phyloP scores from a whole-genome alignment of 768 basidiomycete species.

The Tricholoma matsutake region DNA sequence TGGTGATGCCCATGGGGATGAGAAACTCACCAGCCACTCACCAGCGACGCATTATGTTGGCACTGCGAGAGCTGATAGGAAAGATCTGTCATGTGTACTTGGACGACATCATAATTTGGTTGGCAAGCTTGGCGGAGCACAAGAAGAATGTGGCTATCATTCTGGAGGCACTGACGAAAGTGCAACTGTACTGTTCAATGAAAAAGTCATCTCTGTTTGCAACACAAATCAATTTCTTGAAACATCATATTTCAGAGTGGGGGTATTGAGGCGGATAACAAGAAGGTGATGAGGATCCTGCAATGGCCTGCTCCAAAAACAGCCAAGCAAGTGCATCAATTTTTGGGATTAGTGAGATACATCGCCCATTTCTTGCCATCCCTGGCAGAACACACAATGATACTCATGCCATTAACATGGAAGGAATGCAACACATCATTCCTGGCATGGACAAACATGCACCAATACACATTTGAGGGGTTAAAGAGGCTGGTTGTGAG shows the following conservation, averaged over 20 bases:
- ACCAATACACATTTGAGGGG: constrained; percentile 22
- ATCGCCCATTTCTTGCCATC: constrained; percentile 25
- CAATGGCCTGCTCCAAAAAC: neutral
- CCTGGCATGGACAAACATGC: constrained; percentile 21
- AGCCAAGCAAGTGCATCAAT: constrained; percentile 7
- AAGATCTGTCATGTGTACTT: no score
- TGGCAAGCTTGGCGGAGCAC: no score
- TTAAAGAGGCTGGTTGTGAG: constrained; percentile 25
- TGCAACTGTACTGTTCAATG: neutral
- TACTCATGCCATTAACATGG: no score
- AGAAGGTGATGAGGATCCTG: neutral
- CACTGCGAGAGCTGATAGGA: no score
- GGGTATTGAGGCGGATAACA: neutral
- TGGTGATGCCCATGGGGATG: no score
- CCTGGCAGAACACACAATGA: neutral
- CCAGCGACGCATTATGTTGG: no score
- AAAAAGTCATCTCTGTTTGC: neutral
- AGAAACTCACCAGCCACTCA: no score
- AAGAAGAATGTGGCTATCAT: no score
- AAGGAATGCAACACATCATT: constrained; percentile 11
- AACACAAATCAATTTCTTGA: no score
- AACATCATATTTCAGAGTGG: no score
- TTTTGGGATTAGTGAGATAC: constrained; percentile 31
- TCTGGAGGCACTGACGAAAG: no score
- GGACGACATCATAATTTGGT: no score